A percentile compares a stretch with the other conserved stretches of the same genome.
Conservation (phyloP, 345 rosid species). For the Erucastrum elatum region DNA sequence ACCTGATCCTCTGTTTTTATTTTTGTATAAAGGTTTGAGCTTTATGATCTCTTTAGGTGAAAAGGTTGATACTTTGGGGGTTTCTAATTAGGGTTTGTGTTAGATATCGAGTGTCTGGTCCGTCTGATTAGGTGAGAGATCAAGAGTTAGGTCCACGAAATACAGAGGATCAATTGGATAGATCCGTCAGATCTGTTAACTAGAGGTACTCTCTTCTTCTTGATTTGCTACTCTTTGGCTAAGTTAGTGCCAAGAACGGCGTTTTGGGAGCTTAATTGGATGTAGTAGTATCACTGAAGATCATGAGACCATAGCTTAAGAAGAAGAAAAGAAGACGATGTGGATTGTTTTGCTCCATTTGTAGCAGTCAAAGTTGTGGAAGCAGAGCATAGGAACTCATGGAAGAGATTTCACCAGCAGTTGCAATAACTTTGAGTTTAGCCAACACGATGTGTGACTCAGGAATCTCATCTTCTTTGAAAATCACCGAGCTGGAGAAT, state of each 20-base stretch:
- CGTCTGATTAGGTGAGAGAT: constrained; percentile 11
- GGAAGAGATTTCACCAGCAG: constrained; percentile 83
- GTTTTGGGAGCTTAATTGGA: constrained; percentile 22
- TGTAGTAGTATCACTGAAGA: constrained; percentile 15
- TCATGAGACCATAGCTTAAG: constrained; percentile 6
- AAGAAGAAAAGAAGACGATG: constrained; percentile 1
- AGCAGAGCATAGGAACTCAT: constrained; percentile 40
- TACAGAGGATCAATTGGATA: constrained; percentile 24
- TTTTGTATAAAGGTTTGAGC: constrained; percentile 25
- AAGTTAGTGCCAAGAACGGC: not conserved
- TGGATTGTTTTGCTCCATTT: not conserved
- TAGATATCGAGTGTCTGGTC: not conserved
- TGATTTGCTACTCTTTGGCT: constrained; percentile 12
- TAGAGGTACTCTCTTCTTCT: constrained; percentile 27
- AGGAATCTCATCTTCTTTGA: constrained; percentile 53
- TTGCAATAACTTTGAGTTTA: constrained; percentile 65
- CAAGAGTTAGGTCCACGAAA: not conserved
- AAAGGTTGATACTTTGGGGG: not conserved
- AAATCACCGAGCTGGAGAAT: constrained; percentile 58
- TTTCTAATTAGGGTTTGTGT: constrained; percentile 15
- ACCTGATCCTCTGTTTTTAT: constrained; percentile 25
- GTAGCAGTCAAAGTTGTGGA: not conserved
- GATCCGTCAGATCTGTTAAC: constrained; percentile 38
- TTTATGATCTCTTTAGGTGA: not conserved
- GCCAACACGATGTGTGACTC: constrained; percentile 64